Conservation (phyloP, 345 rosid species). For the Mallotus nudiflorus region DNA sequence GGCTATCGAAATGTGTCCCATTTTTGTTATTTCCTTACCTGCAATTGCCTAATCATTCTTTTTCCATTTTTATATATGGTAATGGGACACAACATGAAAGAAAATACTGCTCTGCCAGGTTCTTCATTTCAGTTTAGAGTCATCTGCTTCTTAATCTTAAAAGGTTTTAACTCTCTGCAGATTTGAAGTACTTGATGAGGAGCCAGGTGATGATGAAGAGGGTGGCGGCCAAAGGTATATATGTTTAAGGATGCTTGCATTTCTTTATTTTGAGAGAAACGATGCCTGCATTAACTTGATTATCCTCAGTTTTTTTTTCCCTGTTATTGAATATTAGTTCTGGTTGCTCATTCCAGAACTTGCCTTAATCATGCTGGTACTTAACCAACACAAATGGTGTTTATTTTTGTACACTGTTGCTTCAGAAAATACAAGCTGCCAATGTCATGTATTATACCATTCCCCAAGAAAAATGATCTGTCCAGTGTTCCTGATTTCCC, state of each 20-base stretch:
- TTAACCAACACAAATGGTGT: too few species aligned
- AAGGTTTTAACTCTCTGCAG: conserved; percentile 38
- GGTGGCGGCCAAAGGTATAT: conserved; percentile 70
- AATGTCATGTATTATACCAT: conserved; percentile 72
- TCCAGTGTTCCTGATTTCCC: conserved; percentile 62
- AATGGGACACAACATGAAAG: background rate
- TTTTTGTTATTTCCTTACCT: background rate
- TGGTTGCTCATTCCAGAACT: background rate
- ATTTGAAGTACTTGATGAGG: conserved; percentile 93
- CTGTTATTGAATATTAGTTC: background rate
- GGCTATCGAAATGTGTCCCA: background rate
- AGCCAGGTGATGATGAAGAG: conserved; percentile 96
- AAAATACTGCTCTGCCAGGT: background rate
- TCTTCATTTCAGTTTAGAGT: conserved; percentile 1
- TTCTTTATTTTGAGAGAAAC: too few species aligned
- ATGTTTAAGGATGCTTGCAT: background rate
- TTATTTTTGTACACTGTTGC: conserved; percentile 1
- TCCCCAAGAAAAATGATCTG: conserved; percentile 75
- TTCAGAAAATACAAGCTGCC: conserved; percentile 87
- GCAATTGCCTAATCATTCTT: background rate
- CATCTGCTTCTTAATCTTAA: conserved; percentile 3
- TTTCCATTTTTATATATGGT: too few species aligned
- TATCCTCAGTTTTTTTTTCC: background rate
- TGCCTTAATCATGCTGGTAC: too few species aligned
- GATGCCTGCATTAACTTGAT: background rate